Base-by-base conservation (phyloP, 371 early-diverging fungal species). In the Apophysomyces trapeziformis region DNA sequence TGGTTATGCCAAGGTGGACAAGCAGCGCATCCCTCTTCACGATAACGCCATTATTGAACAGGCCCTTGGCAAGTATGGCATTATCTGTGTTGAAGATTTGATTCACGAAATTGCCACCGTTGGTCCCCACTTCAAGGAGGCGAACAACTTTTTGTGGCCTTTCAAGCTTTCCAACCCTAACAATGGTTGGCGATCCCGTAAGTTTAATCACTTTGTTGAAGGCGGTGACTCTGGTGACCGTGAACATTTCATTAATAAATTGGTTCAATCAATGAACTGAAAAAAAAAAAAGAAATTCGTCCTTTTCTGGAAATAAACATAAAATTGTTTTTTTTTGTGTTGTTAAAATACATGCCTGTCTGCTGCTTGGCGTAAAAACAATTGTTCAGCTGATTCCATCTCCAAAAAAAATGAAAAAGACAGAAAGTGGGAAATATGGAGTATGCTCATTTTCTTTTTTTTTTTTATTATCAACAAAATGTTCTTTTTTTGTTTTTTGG, bases 91-190 rank as follows among this genome's bases (percentile, higher is more conserved):
- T 67, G 99, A 99, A 87, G 99, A 99, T 73, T 79, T 99, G 64
- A 90, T 99, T 73, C 95, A 99, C 90, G 96, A 96, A 87, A 95
- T 99, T 85, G 93, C 85, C 92, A 95, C 97, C 60, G 98, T 97
- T 73, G 97, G 96, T 47, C 95, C 96, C 63, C 78, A 96, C 91
- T 74, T 74, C 69, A 70, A 68, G 68, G 70, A 68, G 73, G 98
- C 93, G 79, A 94, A 92, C 89, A 94, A 92, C 90, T 99, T 98
- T 89, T 85, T 99, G 77, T 97, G 97, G 95, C 96, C 99, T 75
- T 97, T 99, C 92, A 93, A 94, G 86, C 90, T 99, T 65, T 92
- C 92, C 78, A 93, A 93, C 89, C 99, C 99, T 75, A 95, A 83
- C 72, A 97, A 97, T 72, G 97, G 97, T 66, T 99, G 90, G 93